phyloP scores from a whole-genome alignment of 1,284 basidiomycete species.

The Moesziomyces antarcticus region DNA sequence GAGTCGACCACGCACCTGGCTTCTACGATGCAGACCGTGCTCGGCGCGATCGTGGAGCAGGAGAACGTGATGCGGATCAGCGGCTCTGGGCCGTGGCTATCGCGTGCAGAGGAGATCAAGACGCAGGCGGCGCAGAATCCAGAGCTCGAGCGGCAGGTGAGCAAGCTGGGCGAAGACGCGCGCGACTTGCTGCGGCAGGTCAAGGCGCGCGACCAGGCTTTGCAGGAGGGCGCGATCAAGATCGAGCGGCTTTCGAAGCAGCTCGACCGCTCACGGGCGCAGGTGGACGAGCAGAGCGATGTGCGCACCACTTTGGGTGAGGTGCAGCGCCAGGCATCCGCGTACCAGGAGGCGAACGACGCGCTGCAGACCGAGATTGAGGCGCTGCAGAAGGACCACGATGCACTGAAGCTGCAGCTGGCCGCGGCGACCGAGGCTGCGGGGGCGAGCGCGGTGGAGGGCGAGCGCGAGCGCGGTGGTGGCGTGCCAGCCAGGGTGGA shows the following conservation, averaged over 20 bases:
- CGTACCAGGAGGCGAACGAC: slow-evolving; percentile 91
- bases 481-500: slow-evolving; percentile 6
- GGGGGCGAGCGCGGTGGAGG: background rate
- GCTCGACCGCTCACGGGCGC: slow-evolving; percentile 86
- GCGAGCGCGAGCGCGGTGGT: slow-evolving; percentile 1
- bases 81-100: slow-evolving; percentile 78
- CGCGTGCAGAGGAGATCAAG: slow-evolving; percentile 87
- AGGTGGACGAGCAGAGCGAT: slow-evolving; percentile 81
- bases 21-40: slow-evolving; percentile 48
- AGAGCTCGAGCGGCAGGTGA: slow-evolving; percentile 88
- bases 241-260: slow-evolving; percentile 93
- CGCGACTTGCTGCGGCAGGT: slow-evolving; percentile 85
- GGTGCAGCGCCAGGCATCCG: slow-evolving; percentile 83
- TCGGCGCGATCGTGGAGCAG: slow-evolving; percentile 54
- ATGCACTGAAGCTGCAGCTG: slow-evolving; percentile 77
- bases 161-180: slow-evolving; percentile 86
- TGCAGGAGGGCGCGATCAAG: slow-evolving; percentile 90
- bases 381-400: slow-evolving; percentile 84
- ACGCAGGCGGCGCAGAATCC: slow-evolving; percentile 83
- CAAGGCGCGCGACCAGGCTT: slow-evolving; percentile 79
- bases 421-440: slow-evolving; percentile 8
- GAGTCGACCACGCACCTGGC: slow-evolving; percentile 42
- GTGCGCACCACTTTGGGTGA: slow-evolving; percentile 84
- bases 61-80: slow-evolving; percentile 60
- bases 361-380: slow-evolving; percentile 90